Percentiles rank a stretch among this genome's conserved stretches.
phyloP scores from a whole-genome alignment of 2,329 filamentous ascomycete genomes.

The Fusarium mexicanum region DNA sequence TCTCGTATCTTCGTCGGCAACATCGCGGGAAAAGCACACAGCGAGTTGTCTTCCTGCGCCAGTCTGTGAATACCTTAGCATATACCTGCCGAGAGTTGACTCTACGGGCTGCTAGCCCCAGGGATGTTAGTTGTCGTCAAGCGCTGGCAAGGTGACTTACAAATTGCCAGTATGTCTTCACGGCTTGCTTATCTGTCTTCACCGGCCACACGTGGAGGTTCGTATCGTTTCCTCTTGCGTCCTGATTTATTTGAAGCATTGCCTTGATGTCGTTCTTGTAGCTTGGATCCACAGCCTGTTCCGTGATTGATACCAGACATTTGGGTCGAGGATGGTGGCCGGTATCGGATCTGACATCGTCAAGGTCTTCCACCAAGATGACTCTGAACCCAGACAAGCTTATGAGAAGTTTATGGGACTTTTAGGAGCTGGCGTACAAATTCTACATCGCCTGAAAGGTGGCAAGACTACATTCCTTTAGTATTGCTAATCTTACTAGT shows the following conservation, averaged over 20 bases:
- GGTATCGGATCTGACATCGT: not conserved
- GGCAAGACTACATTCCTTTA: too few species aligned
- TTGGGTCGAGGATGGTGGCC: slow-evolving; percentile 44
- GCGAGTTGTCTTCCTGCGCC: slow-evolving; percentile 43
- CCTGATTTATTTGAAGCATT: slow-evolving; percentile 24
- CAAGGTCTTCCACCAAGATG: not conserved
- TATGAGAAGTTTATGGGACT: not conserved
- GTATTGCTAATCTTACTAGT: not conserved
- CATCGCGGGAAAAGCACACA: slow-evolving; percentile 35
- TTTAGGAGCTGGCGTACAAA: not conserved
- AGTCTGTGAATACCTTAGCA: slow-evolving; percentile 41
- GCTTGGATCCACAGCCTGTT: slow-evolving; percentile 44
- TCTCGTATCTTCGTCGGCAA: slow-evolving; percentile 34
- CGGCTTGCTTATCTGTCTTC: not conserved
- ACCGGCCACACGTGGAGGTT: slow-evolving; percentile 38
- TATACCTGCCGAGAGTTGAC: slow-evolving; percentile 41
- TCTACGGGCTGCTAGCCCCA: slow-evolving; percentile 39
- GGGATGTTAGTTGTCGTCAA: not conserved
- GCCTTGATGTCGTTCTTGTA: slow-evolving; percentile 36
- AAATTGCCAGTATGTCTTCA: slow-evolving; percentile 4
- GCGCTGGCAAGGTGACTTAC: not conserved
- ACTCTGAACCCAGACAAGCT: not conserved
- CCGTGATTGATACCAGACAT: slow-evolving; percentile 49
- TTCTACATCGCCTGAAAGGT: not conserved
- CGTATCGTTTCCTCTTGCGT: not conserved